Conservation (phyloP, 2,329 filamentous ascomycete genomes). For the Talaromyces atroroseus region DNA sequence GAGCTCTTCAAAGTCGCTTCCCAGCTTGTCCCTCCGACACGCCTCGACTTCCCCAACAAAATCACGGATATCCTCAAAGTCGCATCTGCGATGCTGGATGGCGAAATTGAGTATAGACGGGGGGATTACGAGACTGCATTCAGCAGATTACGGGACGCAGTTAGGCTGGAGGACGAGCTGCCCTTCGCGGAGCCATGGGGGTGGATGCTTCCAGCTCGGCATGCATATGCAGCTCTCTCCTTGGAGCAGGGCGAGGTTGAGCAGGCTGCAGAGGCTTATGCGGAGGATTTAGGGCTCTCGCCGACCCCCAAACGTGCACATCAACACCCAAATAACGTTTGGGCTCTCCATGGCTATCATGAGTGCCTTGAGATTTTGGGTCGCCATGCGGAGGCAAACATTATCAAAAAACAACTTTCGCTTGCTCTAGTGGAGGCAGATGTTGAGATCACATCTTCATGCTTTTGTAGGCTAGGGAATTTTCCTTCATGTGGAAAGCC, state of each 20-base stretch:
- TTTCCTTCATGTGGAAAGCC: background rate
- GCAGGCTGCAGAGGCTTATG: slow-evolving; percentile 50
- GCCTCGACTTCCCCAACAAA: slow-evolving; percentile 62
- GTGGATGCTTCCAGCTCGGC: slow-evolving; percentile 63
- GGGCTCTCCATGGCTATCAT: slow-evolving; percentile 65
- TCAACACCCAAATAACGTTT: slow-evolving; percentile 65
- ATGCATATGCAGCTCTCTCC: slow-evolving; percentile 59
- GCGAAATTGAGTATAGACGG: slow-evolving; percentile 60
- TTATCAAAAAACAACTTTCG: slow-evolving; percentile 44
- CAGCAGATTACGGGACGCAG: slow-evolving; percentile 48
- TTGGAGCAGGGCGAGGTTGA: slow-evolving; percentile 54
- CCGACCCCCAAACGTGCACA: slow-evolving; percentile 33
- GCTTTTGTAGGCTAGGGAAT: slow-evolving; percentile 38
- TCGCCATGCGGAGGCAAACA: slow-evolving; percentile 19
- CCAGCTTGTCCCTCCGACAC: slow-evolving; percentile 48
- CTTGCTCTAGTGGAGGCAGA: slow-evolving; percentile 51
- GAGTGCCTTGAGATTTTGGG: slow-evolving; percentile 58
- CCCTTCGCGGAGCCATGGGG: slow-evolving; percentile 64
- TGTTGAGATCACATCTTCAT: slow-evolving; percentile 51
- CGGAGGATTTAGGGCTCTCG: slow-evolving; percentile 52
- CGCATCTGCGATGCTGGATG: slow-evolving; percentile 53
- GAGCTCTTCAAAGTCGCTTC: slow-evolving; percentile 47
- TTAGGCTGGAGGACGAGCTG: slow-evolving; percentile 52
- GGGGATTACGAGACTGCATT: slow-evolving; percentile 54
- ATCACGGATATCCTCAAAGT: slow-evolving; percentile 57